Evolutionary conservation across 345 rosid genomes (phyloP).

Genomic region (Noccaea bulbosa): DNA sequence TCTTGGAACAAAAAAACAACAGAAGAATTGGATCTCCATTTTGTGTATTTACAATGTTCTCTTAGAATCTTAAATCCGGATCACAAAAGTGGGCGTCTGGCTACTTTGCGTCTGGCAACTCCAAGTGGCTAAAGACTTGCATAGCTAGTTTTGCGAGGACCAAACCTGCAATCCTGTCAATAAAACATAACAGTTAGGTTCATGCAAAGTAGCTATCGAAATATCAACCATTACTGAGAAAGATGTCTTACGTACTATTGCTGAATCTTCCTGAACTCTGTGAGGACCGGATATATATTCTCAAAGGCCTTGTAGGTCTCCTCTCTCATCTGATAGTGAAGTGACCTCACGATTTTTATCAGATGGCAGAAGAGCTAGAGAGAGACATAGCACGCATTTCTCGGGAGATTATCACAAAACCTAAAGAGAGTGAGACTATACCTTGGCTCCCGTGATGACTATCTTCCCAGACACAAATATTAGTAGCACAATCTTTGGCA

Average conservation of each 20-base stretch:
- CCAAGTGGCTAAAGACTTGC: constrained; percentile 15
- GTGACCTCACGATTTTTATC: constrained; percentile 36
- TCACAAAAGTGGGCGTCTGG: too few species aligned
- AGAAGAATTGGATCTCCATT: too few species aligned
- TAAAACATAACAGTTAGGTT: too few species aligned
- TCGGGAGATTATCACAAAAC: constrained; percentile 9
- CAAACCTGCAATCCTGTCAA: too few species aligned
- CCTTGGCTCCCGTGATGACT: constrained; percentile 98
- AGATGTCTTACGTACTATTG: constrained; percentile 57
- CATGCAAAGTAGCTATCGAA: neutral
- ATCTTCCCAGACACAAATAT: constrained; percentile 96
- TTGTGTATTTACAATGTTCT: too few species aligned
- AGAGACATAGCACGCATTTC: constrained; percentile 21
- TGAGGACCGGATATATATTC: constrained; percentile 90
- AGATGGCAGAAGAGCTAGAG: neutral
- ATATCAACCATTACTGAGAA: neutral
- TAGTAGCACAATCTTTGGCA: constrained; percentile 88
- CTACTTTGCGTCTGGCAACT: constrained; percentile 19
- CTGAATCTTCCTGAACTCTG: constrained; percentile 89
- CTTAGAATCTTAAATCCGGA: too few species aligned
- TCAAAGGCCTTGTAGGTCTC: constrained; percentile 93
- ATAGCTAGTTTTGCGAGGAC: neutral
- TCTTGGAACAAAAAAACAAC: too few species aligned
- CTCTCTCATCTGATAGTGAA: constrained; percentile 62
- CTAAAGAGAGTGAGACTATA: constrained; percentile 37